Evolutionary conservation across 371 early-diverging fungal genomes (phyloP).

Genomic region (Lichtheimia ramosa): DNA sequence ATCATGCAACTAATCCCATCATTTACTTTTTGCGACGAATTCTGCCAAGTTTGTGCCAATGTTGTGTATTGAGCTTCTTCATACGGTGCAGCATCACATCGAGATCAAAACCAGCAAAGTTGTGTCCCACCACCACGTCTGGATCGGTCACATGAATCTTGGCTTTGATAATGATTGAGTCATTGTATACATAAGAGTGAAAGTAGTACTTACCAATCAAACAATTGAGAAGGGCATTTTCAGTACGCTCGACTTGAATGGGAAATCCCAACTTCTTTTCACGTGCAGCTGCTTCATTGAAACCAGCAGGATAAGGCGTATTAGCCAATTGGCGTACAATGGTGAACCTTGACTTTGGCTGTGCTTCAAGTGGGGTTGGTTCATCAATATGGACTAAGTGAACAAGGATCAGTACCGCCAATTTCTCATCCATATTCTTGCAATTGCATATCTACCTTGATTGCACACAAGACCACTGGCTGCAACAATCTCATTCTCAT

Average conservation of each 20-base stretch:
- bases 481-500: slow-evolving; percentile 86
- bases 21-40: slow-evolving; percentile 76
- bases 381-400: slow-evolving; percentile 58
- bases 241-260: slow-evolving; percentile 57
- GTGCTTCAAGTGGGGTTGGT: slow-evolving; percentile 41
- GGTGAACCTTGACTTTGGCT: slow-evolving; percentile 56
- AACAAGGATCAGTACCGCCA: background rate
- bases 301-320: slow-evolving; percentile 62
- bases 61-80: slow-evolving; percentile 71
- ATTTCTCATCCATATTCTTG: no score
- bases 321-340: slow-evolving; percentile 68
- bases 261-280: slow-evolving; percentile 26
- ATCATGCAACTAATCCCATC: no score
- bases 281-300: slow-evolving; percentile 46
- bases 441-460: slow-evolving; percentile 30
- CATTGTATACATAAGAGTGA: background rate
- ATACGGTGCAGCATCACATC: slow-evolving; percentile 93
- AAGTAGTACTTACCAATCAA: slow-evolving; percentile 51
- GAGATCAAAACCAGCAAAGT: slow-evolving; percentile 91
- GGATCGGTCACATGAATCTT: slow-evolving; percentile 81
- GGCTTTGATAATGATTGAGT: slow-evolving; percentile 37
- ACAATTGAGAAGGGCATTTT: slow-evolving; percentile 66
- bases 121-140: slow-evolving; percentile 97
- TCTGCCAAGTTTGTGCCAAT: slow-evolving; percentile 71
- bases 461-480: slow-evolving; percentile 65